phyloP scores from a whole-genome alignment of 106 monocot genomes.

The Alisma plantagoaquatica region DNA sequence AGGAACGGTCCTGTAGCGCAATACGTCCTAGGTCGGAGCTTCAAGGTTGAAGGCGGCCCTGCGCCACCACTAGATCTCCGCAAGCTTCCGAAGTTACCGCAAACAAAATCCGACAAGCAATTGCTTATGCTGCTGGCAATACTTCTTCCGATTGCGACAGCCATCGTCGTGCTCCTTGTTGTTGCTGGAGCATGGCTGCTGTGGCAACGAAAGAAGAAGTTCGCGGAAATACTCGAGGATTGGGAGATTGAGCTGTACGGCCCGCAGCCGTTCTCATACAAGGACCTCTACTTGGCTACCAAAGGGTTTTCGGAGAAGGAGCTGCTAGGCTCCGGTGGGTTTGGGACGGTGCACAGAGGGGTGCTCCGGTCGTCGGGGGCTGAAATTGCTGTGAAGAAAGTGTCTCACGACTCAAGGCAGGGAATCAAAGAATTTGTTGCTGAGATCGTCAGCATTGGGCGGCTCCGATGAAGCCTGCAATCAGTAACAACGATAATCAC shows the following conservation, averaged over 20 bases:
- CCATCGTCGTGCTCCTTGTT: background rate
- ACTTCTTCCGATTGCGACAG: background rate
- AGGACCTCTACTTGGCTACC: conserved; percentile 1
- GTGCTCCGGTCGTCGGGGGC: background rate
- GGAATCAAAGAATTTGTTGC: too few species aligned
- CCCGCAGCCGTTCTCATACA: conserved; percentile 19
- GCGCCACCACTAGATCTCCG: conserved; percentile 16
- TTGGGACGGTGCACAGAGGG: conserved; percentile 10
- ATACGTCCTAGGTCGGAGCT: conserved; percentile 35
- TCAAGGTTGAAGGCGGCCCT: conserved; percentile 9
- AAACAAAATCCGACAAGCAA: background rate
- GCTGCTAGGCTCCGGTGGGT: conserved; percentile 6
- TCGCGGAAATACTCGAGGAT: conserved; percentile 27
- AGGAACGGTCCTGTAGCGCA: conserved; percentile 10
- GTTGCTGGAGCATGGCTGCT: background rate
- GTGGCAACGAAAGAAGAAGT: too few species aligned
- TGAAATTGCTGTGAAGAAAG: conserved; percentile 10
- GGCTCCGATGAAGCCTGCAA: too few species aligned
- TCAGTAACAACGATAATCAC: too few species aligned
- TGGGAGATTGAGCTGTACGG: conserved; percentile 24
- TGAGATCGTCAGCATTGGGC: too few species aligned
- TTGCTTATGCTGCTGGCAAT: background rate
- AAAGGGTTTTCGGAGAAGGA: background rate
- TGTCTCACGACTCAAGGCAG: too few species aligned
- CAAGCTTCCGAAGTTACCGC: conserved; percentile 9